A percentile compares a stretch with the other conserved stretches of the same genome.
phyloP scores from a whole-genome alignment of 805 yeast species.

The Starmera quercuum region DNA sequence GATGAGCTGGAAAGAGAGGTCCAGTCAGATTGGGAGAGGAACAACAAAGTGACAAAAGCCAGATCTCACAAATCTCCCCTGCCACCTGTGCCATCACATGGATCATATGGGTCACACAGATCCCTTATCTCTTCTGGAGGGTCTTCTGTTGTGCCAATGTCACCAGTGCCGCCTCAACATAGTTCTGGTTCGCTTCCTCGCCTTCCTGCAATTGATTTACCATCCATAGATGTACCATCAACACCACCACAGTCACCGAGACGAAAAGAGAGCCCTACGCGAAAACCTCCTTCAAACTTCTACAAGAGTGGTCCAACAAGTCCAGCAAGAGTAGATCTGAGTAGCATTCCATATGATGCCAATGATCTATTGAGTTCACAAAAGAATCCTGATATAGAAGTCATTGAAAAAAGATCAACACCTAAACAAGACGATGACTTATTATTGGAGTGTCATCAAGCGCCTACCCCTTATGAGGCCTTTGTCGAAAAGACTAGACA shows the following conservation, averaged over 20 bases:
- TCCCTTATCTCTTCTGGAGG: background rate
- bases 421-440: slow-evolving; percentile 22
- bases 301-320: slow-evolving; percentile 8
- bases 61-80: slow-evolving; percentile 3
- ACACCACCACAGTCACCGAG: background rate
- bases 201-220: background rate
- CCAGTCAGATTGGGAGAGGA: slow-evolving; percentile 21
- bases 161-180: slow-evolving; percentile 10
- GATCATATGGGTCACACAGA: slow-evolving; percentile 3
- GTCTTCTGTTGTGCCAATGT: background rate
- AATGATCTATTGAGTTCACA: slow-evolving; percentile 3
- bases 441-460: slow-evolving; percentile 28
- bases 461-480: slow-evolving; percentile 39
- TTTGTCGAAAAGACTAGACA: slow-evolving; percentile 7
- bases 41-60: slow-evolving; percentile 7
- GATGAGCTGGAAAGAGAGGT: slow-evolving; percentile 27
- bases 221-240: background rate
- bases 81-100: slow-evolving; percentile 22
- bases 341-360: slow-evolving; percentile 17
- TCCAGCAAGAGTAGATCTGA: slow-evolving; percentile 8
- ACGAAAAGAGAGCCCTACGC: background rate
- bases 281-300: background rate
- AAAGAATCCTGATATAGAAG: slow-evolving; percentile 3
- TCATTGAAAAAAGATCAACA: background rate
- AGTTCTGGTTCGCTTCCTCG: background rate